Conservation (phyloP, 345 rosid genomes). For the Punica granatum region DNA sequence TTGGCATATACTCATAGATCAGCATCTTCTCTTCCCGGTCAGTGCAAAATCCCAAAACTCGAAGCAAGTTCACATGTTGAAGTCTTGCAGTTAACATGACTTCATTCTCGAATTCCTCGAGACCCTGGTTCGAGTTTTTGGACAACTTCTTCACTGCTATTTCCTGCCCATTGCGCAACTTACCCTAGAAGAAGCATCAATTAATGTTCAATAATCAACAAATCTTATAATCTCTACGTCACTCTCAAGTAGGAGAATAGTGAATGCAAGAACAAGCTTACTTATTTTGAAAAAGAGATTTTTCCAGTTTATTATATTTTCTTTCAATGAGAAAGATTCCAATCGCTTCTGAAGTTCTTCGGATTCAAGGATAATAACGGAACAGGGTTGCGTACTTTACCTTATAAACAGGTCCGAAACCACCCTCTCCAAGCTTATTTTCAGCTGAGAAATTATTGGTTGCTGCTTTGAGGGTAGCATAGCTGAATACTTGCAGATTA, state of each 20-base stretch:
- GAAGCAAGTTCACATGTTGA: constrained; percentile 34
- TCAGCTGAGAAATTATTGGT: constrained; percentile 26
- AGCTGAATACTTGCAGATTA: constrained; percentile 19
- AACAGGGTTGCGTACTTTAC: constrained; percentile 1
- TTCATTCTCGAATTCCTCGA: constrained; percentile 30
- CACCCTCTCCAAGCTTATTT: constrained; percentile 39
- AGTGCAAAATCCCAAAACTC: constrained; percentile 29
- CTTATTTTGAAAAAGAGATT: too few species aligned
- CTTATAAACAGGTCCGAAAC: constrained; percentile 42
- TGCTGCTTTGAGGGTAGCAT: constrained; percentile 21
- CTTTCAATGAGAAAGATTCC: too few species aligned
- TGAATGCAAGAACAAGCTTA: background rate
- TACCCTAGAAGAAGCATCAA: constrained; percentile 16
- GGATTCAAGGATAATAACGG: background rate
- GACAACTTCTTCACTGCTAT: constrained; percentile 46
- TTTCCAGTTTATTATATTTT: too few species aligned
- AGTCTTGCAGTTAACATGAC: constrained; percentile 30
- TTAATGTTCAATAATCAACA: background rate
- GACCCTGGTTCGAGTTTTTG: constrained; percentile 29
- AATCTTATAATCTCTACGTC: background rate
- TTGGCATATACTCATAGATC: constrained; percentile 32
- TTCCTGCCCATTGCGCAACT: constrained; percentile 19
- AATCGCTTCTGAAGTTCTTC: background rate
- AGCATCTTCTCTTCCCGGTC: constrained; percentile 32
- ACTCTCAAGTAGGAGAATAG: background rate